A percentile compares a stretch with the other conserved stretches of the same genome.
Conservation (phyloP, 345 rosid species). For the Eucalyptus camaldulensis region DNA sequence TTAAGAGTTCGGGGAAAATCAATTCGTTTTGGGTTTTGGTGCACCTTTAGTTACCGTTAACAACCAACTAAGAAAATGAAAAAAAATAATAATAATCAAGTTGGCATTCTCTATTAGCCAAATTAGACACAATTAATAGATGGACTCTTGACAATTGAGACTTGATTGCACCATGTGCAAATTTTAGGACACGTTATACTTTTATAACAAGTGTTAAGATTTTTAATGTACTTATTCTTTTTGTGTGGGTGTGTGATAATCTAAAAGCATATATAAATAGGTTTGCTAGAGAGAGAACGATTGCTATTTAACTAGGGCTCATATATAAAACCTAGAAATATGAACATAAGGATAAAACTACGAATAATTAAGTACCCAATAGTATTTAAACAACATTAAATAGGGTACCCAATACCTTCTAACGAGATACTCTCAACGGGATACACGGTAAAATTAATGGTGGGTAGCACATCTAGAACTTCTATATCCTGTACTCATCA, state of each 20-base stretch:
- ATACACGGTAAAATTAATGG: not conserved
- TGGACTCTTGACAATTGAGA: not conserved
- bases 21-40: not conserved
- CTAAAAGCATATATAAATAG: not conserved
- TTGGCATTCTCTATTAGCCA: not conserved
- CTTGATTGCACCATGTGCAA: not conserved
- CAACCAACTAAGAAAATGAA: not conserved
- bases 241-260: not conserved
- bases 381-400: not conserved
- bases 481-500: not conserved
- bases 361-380: not conserved
- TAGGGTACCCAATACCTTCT: not conserved
- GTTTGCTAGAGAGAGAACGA: not conserved
- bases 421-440: not conserved
- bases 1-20: not conserved
- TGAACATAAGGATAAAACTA: not conserved
- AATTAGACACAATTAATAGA: not conserved
- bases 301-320: not conserved
- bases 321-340: not conserved
- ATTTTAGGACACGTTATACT: not conserved
- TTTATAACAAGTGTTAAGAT: not conserved
- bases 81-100: not conserved
- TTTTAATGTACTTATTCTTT: rapidly evolving
- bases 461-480: not conserved
- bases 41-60: not conserved